Evolutionary conservation across 1,284 basidiomycete species (phyloP), one percentile per base, ranked within the genome.

Genomic region (Papiliotrema nemorosa): DNA sequence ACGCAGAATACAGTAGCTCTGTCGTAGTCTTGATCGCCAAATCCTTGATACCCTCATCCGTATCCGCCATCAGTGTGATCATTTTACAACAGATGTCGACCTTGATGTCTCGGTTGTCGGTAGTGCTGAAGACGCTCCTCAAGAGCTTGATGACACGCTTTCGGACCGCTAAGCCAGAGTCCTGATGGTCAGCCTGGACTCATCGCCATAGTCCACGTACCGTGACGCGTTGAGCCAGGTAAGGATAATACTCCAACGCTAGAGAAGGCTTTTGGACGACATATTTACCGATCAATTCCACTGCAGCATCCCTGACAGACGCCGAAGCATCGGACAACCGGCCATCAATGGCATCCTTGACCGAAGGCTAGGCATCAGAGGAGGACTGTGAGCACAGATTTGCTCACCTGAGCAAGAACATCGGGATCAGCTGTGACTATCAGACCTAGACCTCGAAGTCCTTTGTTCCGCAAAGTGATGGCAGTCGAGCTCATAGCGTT

Each of bases 101-200:
- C 22, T 84, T 82, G 29, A 85, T 82, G 10, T 74, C 63, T 26
- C 79, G 73, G 47, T 84, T 58, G 21, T 81, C 77, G 1, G 84
- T 82, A 4, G 84, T 80, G 7, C 72, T 63, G 67, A 93, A 94
- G 61, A 92, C 86, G 14, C 84, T 81, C 66, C 87, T 90, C 44
- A 98, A 79, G 0, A 98, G 78, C 72, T 93, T 97, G 75, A 98
- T 87, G 44, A 96, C 92, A 4, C 96, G 84, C 67, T 96, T 96
- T 29, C 96, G 82, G 2, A 99, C 96, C 20, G 84, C 84, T 5
- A 97, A 78, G 4, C 94, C 92, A 35, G 91, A 87, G 68, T 98
- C 94, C 86, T 92, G 18, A 9, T 35, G 31, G 14, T 31, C 29
- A 31, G 14, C 7, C 29, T 14, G 9, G 9, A 7, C 14, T 7